phyloP scores from a whole-genome alignment of 441 rosid species.

The Corymbia calophylla region DNA sequence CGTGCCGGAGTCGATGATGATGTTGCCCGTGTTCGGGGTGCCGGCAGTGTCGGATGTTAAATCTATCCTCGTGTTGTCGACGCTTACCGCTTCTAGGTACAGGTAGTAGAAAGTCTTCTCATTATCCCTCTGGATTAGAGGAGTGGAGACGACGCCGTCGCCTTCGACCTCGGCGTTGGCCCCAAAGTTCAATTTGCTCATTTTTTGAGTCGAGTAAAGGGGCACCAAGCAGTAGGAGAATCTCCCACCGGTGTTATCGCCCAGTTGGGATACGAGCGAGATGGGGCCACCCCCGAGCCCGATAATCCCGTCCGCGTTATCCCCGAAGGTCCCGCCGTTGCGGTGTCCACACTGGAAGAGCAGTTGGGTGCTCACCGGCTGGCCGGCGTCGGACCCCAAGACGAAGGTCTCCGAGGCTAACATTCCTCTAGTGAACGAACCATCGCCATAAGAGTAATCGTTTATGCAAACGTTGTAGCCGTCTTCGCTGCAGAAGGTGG shows the following conservation, averaged over 20 bases:
- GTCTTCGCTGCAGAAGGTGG: not conserved
- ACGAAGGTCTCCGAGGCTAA: constrained; percentile 26
- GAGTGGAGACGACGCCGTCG: constrained; percentile 16
- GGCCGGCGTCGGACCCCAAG: constrained; percentile 17
- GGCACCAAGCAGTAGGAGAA: constrained; percentile 38
- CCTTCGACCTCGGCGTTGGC: constrained; percentile 14
- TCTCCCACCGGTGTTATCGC: constrained; percentile 8
- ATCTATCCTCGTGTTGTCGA: too few species aligned
- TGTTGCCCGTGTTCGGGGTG: constrained; percentile 14
- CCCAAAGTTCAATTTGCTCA: constrained; percentile 35
- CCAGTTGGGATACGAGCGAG: constrained; percentile 23
- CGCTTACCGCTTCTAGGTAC: too few species aligned
- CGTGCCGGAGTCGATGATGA: constrained; percentile 39
- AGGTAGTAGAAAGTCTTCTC: constrained; percentile 18
- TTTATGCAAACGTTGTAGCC: constrained; percentile 15
- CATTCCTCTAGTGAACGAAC: constrained; percentile 14
- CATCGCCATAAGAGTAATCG: constrained; percentile 15
- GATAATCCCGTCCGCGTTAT: constrained; percentile 22
- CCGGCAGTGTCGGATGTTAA: too few species aligned
- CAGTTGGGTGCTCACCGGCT: constrained; percentile 4
- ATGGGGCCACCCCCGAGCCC: constrained; percentile 31
- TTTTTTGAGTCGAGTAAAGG: not conserved
- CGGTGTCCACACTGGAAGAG: constrained; percentile 37
- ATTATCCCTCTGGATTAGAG: constrained; percentile 1
- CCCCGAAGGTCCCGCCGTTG: constrained; percentile 12